Conservation (phyloP, 306 rosid species). For the Herpetospermum pedunculosum region DNA sequence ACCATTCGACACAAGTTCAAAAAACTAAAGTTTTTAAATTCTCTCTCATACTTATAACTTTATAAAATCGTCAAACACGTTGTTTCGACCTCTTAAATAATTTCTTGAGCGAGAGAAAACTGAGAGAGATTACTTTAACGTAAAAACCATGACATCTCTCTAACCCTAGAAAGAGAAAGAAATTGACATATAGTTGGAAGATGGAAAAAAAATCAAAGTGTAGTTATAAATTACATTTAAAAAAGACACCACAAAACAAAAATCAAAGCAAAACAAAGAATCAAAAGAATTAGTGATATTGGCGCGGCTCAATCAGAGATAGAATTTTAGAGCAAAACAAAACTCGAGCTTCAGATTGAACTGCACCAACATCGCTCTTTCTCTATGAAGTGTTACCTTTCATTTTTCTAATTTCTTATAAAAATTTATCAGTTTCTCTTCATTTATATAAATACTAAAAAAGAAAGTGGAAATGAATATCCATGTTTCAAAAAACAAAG, state of each 20-base stretch:
- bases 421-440: no score
- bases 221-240: no score
- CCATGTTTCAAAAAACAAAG: not conserved
- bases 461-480: not conserved
- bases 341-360: slow-evolving; percentile 96
- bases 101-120: no score
- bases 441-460: not conserved
- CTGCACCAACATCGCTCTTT: slow-evolving; percentile 98
- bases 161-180: not conserved
- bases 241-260: not conserved
- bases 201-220: no score
- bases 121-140: no score
- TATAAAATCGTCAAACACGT: no score
- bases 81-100: no score
- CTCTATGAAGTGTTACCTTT: not conserved
- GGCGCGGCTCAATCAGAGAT: slow-evolving; percentile 99
- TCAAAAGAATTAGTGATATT: slow-evolving; percentile 59
- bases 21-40: no score
- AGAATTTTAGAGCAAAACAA: not conserved
- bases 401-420: not conserved
- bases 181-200: not conserved
- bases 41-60: no score
- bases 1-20: no score
- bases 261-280: not conserved
- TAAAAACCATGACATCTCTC: no score